phyloP scores from a whole-genome alignment of 768 basidiomycete genomes.

The Wakefieldia striispora region DNA sequence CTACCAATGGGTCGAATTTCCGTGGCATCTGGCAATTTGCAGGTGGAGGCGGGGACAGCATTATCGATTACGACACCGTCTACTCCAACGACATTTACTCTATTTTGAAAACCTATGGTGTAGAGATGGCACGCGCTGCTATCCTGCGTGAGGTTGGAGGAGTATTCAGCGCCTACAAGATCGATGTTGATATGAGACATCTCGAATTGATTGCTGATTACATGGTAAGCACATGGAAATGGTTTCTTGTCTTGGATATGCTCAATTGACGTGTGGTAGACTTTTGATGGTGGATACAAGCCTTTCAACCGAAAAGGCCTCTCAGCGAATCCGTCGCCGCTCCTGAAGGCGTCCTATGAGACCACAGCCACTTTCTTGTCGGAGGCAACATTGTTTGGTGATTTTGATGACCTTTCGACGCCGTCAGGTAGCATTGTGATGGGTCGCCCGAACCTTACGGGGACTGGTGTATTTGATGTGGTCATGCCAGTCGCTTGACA shows the following conservation, averaged over 20 bases:
- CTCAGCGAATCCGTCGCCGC: constrained; percentile 87
- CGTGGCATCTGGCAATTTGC: constrained; percentile 82
- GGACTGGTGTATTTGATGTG: constrained; percentile 94
- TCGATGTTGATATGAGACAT: constrained; percentile 92
- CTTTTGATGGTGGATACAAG: constrained; percentile 96
- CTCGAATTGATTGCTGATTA: constrained; percentile 97
- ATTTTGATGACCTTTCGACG: constrained; percentile 88
- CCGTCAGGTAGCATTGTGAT: constrained; percentile 92
- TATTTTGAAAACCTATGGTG: constrained; percentile 88
- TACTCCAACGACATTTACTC: constrained; percentile 96
- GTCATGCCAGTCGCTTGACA: constrained; percentile 46
- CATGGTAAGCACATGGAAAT: constrained; percentile 64
- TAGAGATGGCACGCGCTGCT: constrained; percentile 91
- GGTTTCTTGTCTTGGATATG: neutral
- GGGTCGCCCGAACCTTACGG: constrained; percentile 82
- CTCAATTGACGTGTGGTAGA: constrained; percentile 47
- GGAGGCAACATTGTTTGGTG: constrained; percentile 91
- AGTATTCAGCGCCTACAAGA: constrained; percentile 94
- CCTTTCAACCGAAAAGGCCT: constrained; percentile 98
- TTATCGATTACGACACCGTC: constrained; percentile 75
- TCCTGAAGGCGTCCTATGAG: constrained; percentile 97
- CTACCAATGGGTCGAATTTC: constrained; percentile 93
- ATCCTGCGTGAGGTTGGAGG: constrained; percentile 89
- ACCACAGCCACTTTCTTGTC: constrained; percentile 92
- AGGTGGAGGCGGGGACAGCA: constrained; percentile 47